Base-by-base conservation (phyloP, 257 asterid species). In the Rehmannia glutinosa region DNA sequence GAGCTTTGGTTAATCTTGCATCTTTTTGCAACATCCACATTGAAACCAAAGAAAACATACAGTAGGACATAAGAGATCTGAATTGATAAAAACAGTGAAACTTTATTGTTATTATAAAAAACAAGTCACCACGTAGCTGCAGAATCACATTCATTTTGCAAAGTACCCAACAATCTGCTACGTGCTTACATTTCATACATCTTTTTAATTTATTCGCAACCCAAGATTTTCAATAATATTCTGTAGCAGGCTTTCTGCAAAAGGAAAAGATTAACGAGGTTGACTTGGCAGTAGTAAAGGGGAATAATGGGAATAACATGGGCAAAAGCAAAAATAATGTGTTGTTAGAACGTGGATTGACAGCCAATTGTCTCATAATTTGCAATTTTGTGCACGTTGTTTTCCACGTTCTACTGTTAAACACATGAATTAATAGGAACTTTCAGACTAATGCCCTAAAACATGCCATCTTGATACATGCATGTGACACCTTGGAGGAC, bases 261-360 rank as follows among this genome's bases (percentile, higher is more conserved):
- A 17, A 30, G 19, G 30, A 30, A 5, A 38, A 38, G 43, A 38
- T 7, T 38, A 55, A 24, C 1, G 12, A 8, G 64, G 49, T 58
- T 58, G 66, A 39, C 51, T 39, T 23, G 15, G 30, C 46, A 30
- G 21, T n/a, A 43, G 51, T 36, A 35, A 57, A 16, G 35, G 35
- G 66, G 47, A 8, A 2, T 10, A 21, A 2, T 17, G 62, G 32
- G 16, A 41, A 16, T 17, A 16, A 59, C 59, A 16, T 53, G 64
- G 65, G 28, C 20, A 28, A 5, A 28, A 2, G 33, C 3, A 28
- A n/a, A n/a, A 23, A 24, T 53, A 13, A 39, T 38, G 8, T 21
- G 59, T 30, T 27, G 62, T 35, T 53, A 54, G 68, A 74, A 74
- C 75, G 72, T 62, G 79, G 27, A 49, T 63, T 27, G 55, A 69